Conservation (phyloP, 2,329 filamentous ascomycete genomes). For the Verticillium tricorpus region DNA sequence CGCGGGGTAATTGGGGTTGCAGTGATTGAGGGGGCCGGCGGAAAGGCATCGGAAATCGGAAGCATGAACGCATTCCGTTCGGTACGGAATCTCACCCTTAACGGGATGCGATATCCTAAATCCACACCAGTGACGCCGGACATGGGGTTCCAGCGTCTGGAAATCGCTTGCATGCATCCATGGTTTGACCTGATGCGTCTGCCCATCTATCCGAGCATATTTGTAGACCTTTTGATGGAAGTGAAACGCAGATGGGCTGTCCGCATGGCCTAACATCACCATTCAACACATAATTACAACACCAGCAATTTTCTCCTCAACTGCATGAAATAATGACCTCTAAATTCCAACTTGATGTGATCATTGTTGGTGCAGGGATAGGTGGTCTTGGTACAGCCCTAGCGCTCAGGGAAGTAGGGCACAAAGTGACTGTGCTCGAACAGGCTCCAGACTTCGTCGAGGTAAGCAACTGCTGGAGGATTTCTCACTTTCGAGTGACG, state of each 20-base stretch:
- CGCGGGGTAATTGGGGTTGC: background rate
- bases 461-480: background rate
- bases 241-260: background rate
- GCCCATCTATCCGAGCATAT: background rate
- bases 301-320: background rate
- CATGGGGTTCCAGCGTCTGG: background rate
- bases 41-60: background rate
- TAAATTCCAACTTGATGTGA: conserved; percentile 7
- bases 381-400: conserved; percentile 12
- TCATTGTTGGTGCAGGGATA: conserved; percentile 12
- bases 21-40: background rate
- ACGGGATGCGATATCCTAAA: background rate
- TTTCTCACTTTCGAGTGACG: background rate
- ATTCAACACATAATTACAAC: background rate
- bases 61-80: background rate
- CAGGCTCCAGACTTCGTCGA: conserved; percentile 10
- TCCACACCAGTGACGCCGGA: background rate
- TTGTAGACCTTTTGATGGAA: background rate
- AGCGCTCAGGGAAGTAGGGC: conserved; percentile 6
- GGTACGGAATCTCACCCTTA: background rate
- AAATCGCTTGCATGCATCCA: background rate
- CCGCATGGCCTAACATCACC: background rate
- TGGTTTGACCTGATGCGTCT: background rate
- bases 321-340: background rate
- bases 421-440: conserved; percentile 12